Base-by-base conservation (phyloP, 192 early-diverging fungal species). In the Gigaspora rosea region DNA sequence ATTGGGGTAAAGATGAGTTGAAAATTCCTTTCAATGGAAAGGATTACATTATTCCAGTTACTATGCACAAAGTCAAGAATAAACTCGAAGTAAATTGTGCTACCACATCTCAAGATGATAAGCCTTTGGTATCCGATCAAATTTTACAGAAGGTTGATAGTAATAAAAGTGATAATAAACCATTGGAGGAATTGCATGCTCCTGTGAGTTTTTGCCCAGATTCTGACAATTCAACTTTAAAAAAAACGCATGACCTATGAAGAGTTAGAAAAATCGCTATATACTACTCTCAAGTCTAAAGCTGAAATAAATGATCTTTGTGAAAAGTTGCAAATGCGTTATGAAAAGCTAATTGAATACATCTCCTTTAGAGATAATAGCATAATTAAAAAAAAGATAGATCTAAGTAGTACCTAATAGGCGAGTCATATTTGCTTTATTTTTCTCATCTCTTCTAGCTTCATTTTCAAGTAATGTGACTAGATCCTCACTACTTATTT, bases 1-100 rank as follows among this genome's bases (percentile, higher is more conserved):
- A 65, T 69, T 69, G 46, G 67, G 67, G 46, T 69, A 69, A 69
- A 9, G 67, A 69, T 69, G 41, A 66, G 33, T 27, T 66, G 35
- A 41, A 66, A 41, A 66, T 66, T 66, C 64, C 18, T 41, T 66
- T 27, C 1, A 66, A 66, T 66, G 27, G 35, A 35, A 41, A 66
- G 33, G 13, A 66, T 22, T 11, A 36, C 33, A 66, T 66, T 35
- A 66, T 66, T 66, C 35, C 27, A 15, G 64, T 66, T 35, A 69
- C 67, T 69, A 69, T 69, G 67, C 63, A 65, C 63, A 65, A 65
- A 6, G 63, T 65, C 0, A 65, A 65, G 15, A 65, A 65, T 33
- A 65, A 65, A 1, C 63, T 65, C 36, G 63, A 54, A 54, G 52
- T 54, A 54, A 54, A 54, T 18, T 54, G 52, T 50, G 48, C 16